These are phyloP conservation scores for Hysterangium stoloniferum DNA, from an alignment of 768 basidiomycete genomes.

Conservation along the genomic window DNA sequence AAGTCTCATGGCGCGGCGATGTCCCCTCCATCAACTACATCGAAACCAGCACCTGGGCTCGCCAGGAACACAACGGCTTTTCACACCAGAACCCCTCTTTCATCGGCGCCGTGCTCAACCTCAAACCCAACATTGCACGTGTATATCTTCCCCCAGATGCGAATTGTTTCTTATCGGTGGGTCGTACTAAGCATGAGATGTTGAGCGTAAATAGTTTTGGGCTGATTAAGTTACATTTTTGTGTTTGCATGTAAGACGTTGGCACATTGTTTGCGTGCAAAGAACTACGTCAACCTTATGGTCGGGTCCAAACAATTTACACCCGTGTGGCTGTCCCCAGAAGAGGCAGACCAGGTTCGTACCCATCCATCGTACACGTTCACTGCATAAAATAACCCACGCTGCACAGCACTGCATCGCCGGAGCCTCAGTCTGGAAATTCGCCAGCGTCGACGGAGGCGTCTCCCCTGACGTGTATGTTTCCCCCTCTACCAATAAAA, in stretches of 20 bases:
- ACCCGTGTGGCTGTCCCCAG: constrained; percentile 67
- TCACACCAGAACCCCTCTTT: constrained; percentile 84
- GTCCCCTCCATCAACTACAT: constrained; percentile 75
- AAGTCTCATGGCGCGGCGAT: constrained; percentile 66
- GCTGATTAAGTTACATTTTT: background rate
- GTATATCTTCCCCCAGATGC: constrained; percentile 89
- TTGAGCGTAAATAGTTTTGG: background rate
- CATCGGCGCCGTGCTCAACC: constrained; percentile 76
- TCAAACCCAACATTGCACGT: constrained; percentile 63
- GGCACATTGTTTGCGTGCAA: constrained; percentile 74
- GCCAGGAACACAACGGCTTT: constrained; percentile 87
- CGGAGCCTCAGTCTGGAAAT: constrained; percentile 82
- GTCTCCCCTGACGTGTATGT: constrained; percentile 62
- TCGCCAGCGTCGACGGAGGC: constrained; percentile 68
- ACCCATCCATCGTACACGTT: background rate
- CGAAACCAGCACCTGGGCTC: constrained; percentile 81
- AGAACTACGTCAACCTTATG: constrained; percentile 83
- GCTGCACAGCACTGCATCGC: constrained; percentile 65
- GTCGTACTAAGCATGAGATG: background rate
- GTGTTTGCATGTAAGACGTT: constrained; percentile 44
- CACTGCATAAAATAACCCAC: background rate
- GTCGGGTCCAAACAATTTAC: constrained; percentile 84
- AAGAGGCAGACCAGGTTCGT: constrained; percentile 62
- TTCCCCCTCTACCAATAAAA: background rate
- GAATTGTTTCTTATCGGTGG: constrained; percentile 66